Evolutionary conservation across 805 yeast species (phyloP).

Genomic region (Wickerhamiella dianesei): DNA sequence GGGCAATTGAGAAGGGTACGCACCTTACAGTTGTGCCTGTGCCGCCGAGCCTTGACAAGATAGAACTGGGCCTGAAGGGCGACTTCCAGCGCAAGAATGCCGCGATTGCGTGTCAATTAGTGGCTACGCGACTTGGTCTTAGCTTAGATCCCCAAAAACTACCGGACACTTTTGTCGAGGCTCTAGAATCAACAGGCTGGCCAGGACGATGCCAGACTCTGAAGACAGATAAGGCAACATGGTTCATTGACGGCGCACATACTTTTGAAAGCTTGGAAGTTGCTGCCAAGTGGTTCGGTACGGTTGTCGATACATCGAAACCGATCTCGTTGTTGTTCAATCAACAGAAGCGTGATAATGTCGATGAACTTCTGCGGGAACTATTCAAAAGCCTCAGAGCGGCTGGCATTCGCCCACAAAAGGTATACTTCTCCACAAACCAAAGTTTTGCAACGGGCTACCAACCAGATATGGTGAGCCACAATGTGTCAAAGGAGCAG

Average conservation of each 20-base stretch:
- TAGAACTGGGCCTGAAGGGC: conserved; percentile 35
- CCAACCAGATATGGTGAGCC: conserved; percentile 60
- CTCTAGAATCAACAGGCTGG: conserved; percentile 38
- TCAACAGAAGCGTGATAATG: conserved; percentile 81
- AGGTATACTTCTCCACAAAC: conserved; percentile 69
- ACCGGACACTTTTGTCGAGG: conserved; percentile 16
- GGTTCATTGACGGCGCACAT: conserved; percentile 94
- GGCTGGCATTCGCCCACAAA: conserved; percentile 21
- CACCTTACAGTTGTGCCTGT: conserved; percentile 38
- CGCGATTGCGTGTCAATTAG: conserved; percentile 65
- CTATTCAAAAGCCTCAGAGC: conserved; percentile 24
- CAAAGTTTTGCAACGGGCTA: conserved; percentile 86
- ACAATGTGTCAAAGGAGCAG: conserved; percentile 65
- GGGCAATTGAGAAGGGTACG: conserved; percentile 55
- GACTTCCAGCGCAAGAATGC: conserved; percentile 79
- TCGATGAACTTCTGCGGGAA: conserved; percentile 41
- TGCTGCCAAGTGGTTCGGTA: conserved; percentile 68
- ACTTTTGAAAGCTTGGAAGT: conserved; percentile 75
- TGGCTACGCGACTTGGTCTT: conserved; percentile 34
- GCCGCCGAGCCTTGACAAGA: conserved; percentile 27
- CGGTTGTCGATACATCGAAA: conserved; percentile 17
- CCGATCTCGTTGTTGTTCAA: conserved; percentile 58
- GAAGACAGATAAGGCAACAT: conserved; percentile 35
- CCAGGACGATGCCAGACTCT: conserved; percentile 91
- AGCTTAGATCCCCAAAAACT: conserved; percentile 9